Percentiles rank a stretch among this genome's conserved stretches.
These are phyloP conservation scores for Myxozyma vanderwaltii DNA, from an alignment of 805 yeast genomes.

Conservation along the genomic window DNA sequence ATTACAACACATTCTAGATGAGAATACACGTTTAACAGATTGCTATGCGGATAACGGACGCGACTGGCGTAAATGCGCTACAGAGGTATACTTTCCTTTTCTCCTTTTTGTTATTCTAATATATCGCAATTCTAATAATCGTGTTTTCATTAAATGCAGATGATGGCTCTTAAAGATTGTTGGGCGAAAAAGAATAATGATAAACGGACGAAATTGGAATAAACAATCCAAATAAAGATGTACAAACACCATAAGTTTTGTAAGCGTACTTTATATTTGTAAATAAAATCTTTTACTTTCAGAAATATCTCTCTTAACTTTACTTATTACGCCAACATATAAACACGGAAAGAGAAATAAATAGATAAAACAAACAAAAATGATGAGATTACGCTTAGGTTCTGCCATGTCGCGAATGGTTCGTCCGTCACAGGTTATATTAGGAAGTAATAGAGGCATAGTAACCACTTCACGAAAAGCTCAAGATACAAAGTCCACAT, in stretches of 20 bases:
- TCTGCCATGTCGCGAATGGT: neutral
- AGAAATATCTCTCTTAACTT: neutral
- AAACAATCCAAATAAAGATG: neutral
- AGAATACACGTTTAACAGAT: slow-evolving; percentile 66
- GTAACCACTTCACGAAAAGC: neutral
- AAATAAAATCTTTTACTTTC: neutral
- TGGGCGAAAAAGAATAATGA: slow-evolving; percentile 62
- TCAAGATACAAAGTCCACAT: neutral
- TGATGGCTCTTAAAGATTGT: slow-evolving; percentile 62
- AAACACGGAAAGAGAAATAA: no score
- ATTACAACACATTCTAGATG: slow-evolving; percentile 46
- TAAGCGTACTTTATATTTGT: neutral
- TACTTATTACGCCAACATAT: no score
- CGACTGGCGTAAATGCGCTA: slow-evolving; percentile 75
- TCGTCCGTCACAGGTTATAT: neutral
- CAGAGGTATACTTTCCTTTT: slow-evolving; percentile 52
- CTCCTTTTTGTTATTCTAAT: neutral
- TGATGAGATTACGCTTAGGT: neutral
- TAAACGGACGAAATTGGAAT: slow-evolving; percentile 43
- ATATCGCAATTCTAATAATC: neutral
- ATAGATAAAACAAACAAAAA: neutral
- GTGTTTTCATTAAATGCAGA: slow-evolving; percentile 39
- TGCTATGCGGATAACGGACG: slow-evolving; percentile 75
- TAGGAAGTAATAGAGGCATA: neutral
- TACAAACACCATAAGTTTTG: neutral